Evolutionary conservation across 768 basidiomycete species (phyloP), one percentile per base, ranked within the genome.

Genomic region (Harrya chromipes): DNA sequence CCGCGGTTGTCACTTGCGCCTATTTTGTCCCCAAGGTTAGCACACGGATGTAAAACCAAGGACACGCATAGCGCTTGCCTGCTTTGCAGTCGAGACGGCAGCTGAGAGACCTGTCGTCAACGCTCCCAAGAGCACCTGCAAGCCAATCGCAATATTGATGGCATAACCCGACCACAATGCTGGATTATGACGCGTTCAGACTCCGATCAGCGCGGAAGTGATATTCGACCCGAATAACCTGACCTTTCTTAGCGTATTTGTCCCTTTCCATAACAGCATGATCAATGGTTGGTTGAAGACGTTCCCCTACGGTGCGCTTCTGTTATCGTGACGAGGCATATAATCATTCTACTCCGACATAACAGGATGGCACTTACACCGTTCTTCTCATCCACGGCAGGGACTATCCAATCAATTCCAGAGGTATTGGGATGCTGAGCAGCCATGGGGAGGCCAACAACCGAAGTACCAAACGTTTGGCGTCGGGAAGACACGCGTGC

Each of bases 71-170:
- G 36, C 13, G 63, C 72, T 46, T 43, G 74, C 80, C 70, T 75
- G 70, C 8, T 51, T 68, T 7, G 72, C 76, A 17, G 54, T 62
- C 7, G 71, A 64, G 3, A 74, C 69, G 5, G 68, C 70, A 6
- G 82, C 81, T 1, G 84, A 74, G 14, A 87, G 53, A 1, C 80
- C 85, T 0, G 85, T 87, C 6, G 83, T 87, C 24, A 88, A 67
- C 2, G 85, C 77, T 6, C 84, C 85, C 24, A 87, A 65, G 0
- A 83, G 34, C 4, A 87, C 80, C 60, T 87, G 86, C 33, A 84
- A 46, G 12, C 74, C 76, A 38, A 86, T 87, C 0, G 84, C 83
- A 12, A 70, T 46, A 47, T 76, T 76, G 31, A 76, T 65, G 6
- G 66, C 61, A 43, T 64, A 68, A 0, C 61, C 60, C 5, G 68